Evolutionary conservation across 352 stramenopile species (phyloP), one percentile per base, ranked within the genome.

Genomic region (Globisporangium iwayamae): DNA sequence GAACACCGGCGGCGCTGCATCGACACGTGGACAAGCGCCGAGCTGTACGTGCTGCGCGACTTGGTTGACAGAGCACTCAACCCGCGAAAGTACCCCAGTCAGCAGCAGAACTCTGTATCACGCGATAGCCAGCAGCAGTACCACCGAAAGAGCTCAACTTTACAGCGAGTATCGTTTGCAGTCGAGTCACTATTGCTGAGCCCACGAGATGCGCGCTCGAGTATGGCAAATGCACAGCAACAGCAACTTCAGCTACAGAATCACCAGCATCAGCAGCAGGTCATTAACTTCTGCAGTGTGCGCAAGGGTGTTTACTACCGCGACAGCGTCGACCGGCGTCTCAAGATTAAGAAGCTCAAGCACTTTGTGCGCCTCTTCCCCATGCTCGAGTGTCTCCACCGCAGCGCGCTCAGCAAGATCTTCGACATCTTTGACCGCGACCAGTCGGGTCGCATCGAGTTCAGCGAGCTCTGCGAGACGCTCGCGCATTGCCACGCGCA

Each of bases 291-390:
- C 56, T 58, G 41, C 38, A 22, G 30, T 3, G 58, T 59, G 62
- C 74, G 71, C 6, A 72, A 75, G n/a, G 70, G 75, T 5, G 46
- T 30, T 48, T 76, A 79, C 53, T 89, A 87, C 58, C 72, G 65
- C 22, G 67, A 73, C 16, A 47, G 54, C 8, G 67, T 78, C 8
- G 75, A 93, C 62, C 45, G 61, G 51, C 73, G 83, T 2, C 68
- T 93, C 41, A 60, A 57, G 34, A 63, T 93, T 10, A 67, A 55
- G 48, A 63, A 62, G 28, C 74, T 78, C 18, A 70, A 71, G 30
- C 75, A 75, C 51, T 74, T 93, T n/a, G 60, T 76, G 52, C 74
- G 72, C 54, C 71, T 93, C 16, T 93, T 91, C 54, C 81, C 83
- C 20, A 52, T 77, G 52, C 58, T 93, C 14, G 39, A 46, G 13